These are phyloP conservation scores for Globisporangium uncinulatum DNA, from an alignment of 352 stramenopile species.

Conservation along the genomic window DNA sequence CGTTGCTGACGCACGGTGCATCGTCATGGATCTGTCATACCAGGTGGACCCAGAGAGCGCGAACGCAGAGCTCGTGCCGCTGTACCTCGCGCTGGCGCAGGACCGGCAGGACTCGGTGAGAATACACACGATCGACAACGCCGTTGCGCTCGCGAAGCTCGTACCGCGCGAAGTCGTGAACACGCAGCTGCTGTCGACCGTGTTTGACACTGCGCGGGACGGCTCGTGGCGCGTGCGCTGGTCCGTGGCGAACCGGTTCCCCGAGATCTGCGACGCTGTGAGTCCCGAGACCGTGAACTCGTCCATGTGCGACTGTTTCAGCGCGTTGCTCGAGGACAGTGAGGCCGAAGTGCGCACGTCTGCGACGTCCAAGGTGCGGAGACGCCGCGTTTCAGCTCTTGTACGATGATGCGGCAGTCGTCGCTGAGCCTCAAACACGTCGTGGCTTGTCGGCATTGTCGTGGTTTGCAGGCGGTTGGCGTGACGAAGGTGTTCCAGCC, in stretches of 20 bases:
- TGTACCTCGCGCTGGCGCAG: conserved; percentile 78
- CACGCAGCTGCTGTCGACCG: conserved; percentile 83
- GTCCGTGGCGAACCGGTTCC: conserved; percentile 96
- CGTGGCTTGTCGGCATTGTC: no score
- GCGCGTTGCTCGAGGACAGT: conserved; percentile 94
- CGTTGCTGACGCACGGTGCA: no score
- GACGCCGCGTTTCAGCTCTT: no score
- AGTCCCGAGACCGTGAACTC: conserved; percentile 59
- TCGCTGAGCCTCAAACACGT: no score
- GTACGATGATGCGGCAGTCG: no score
- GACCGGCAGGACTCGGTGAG: conserved; percentile 96
- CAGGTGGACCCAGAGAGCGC: conserved; percentile 63
- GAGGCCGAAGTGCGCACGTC: conserved; percentile 96
- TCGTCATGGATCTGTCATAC: background rate
- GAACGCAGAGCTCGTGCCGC: conserved; percentile 69
- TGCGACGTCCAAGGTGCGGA: conserved; percentile 89
- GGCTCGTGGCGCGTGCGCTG: conserved; percentile 98
- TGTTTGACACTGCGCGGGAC: conserved; percentile 91
- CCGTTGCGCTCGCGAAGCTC: conserved; percentile 90
- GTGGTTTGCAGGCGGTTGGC: conserved; percentile 19
- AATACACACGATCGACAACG: conserved; percentile 97
- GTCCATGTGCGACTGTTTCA: conserved; percentile 84
- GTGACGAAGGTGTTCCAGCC: conserved; percentile 53
- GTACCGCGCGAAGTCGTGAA: conserved; percentile 64
- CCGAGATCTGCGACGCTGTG: conserved; percentile 89